phyloP scores from a whole-genome alignment of 352 stramenopile genomes.

The Globisporangium lucens region DNA sequence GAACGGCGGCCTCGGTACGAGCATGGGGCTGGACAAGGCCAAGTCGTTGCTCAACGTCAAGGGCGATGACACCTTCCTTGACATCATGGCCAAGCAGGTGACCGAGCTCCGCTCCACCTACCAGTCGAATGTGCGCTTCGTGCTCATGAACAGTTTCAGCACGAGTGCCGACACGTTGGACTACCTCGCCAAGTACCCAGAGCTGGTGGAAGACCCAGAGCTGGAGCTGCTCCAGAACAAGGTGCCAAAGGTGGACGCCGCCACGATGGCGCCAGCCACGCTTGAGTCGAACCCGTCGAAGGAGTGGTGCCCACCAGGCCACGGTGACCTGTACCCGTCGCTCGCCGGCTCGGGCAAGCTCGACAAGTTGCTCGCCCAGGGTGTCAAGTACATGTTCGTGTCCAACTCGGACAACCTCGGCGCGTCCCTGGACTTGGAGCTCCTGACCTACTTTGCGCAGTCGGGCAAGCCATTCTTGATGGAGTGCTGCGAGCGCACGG shows the following conservation, averaged over 20 bases:
- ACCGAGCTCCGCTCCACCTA: constrained; percentile 94
- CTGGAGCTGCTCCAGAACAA: constrained; percentile 99
- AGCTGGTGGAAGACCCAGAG: constrained; percentile 92
- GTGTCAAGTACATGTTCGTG: constrained; percentile 90
- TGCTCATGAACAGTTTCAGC: constrained; percentile 91
- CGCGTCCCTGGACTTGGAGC: constrained; percentile 75
- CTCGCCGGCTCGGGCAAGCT: constrained; percentile 83
- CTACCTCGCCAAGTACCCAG: constrained; percentile 86
- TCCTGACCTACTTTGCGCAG: constrained; percentile 88
- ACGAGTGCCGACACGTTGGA: constrained; percentile 83
- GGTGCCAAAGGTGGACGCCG: constrained; percentile 93
- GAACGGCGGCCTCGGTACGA: constrained; percentile 83
- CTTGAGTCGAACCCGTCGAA: constrained; percentile 64
- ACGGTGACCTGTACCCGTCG: constrained; percentile 85
- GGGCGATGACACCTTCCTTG: constrained; percentile 92
- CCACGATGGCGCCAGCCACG: constrained; percentile 69
- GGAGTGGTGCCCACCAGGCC: constrained; percentile 85
- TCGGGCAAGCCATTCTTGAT: constrained; percentile 89
- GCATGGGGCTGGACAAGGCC: constrained; percentile 94
- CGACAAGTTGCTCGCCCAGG: constrained; percentile 80
- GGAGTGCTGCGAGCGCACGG: constrained; percentile 97
- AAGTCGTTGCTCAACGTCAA: constrained; percentile 94
- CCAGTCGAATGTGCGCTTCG: constrained; percentile 89
- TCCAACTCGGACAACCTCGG: constrained; percentile 90
- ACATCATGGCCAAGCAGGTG: constrained; percentile 90